phyloP scores from a whole-genome alignment of 495 filamentous ascomycete species.

The Schizothecium vesticola region DNA sequence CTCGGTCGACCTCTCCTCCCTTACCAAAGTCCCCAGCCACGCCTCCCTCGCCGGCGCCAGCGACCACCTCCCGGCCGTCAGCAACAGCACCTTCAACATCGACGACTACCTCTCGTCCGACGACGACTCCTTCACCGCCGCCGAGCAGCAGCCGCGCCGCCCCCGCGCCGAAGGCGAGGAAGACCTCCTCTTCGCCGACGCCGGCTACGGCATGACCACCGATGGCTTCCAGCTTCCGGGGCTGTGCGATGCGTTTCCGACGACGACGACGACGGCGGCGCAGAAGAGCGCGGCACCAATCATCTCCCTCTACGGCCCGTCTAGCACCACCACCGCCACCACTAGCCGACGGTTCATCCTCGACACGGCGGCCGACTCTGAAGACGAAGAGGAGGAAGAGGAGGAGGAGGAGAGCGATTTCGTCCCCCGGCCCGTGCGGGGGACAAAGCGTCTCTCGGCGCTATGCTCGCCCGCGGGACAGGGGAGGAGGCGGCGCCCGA shows the following conservation, averaged over 20 bases:
- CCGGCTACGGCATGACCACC: conserved; percentile 24
- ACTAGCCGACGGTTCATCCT: conserved; percentile 16
- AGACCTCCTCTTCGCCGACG: conserved; percentile 38
- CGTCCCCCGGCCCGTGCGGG: not conserved
- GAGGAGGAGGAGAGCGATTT: not conserved
- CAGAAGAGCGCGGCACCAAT: not conserved
- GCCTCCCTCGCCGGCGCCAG: conserved; percentile 15
- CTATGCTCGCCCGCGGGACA: not conserved
- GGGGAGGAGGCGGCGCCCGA: not conserved
- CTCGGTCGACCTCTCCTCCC: conserved; percentile 32
- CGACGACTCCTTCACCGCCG: conserved; percentile 29
- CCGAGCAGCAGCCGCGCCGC: conserved; percentile 11
- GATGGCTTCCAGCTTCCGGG: conserved; percentile 34
- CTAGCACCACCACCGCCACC: not conserved
- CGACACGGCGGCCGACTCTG: conserved; percentile 15
- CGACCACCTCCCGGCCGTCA: conserved; percentile 1
- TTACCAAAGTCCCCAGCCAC: conserved; percentile 17
- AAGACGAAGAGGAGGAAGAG: not conserved
- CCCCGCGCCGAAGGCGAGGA: conserved; percentile 36
- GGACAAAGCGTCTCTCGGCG: conserved; percentile 11
- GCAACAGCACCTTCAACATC: conserved; percentile 25
- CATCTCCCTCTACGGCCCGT: not conserved
- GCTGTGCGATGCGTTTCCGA: conserved; percentile 20
- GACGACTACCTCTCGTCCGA: conserved; percentile 38
- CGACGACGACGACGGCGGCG: not conserved